Conservation (phyloP, 1,284 basidiomycete species). For the Xerocomus amazonicus region DNA sequence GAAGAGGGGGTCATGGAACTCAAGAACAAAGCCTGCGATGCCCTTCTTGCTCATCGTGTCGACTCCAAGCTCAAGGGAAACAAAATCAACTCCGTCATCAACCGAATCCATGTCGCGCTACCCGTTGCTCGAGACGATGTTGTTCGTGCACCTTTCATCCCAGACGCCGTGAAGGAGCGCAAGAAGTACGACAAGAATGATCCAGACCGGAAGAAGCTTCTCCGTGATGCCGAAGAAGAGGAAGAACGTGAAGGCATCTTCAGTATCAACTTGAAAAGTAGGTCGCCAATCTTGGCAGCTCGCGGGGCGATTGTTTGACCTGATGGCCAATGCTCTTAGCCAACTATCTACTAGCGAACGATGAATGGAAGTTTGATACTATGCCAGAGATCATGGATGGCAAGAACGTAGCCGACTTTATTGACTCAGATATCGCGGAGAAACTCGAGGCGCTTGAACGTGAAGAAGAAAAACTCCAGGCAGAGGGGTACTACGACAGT, state of each 20-base stretch:
- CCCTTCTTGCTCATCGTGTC: conserved; percentile 88
- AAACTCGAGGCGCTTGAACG: conserved; percentile 96
- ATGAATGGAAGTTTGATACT: conserved; percentile 94
- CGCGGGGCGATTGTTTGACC: background rate
- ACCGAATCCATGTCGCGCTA: conserved; percentile 90
- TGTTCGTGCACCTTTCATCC: conserved; percentile 82
- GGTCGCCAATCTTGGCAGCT: conserved; percentile 18
- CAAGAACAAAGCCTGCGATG: conserved; percentile 90
- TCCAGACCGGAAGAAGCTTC: conserved; percentile 66
- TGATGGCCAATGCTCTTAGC: conserved; percentile 44
- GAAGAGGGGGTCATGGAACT: conserved; percentile 96
- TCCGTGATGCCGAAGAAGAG: conserved; percentile 78
- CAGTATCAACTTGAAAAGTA: conserved; percentile 86
- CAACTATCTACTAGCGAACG: conserved; percentile 86
- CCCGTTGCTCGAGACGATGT: conserved; percentile 86
- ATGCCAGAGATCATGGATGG: conserved; percentile 98
- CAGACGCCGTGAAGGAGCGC: conserved; percentile 69
- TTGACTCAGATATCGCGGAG: conserved; percentile 97
- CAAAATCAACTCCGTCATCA: conserved; percentile 87
- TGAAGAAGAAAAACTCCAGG: conserved; percentile 92
- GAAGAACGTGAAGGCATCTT: conserved; percentile 88
- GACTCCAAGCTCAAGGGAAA: conserved; percentile 91
- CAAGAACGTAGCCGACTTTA: conserved; percentile 99
- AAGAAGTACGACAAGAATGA: conserved; percentile 88
- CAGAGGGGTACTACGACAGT: conserved; percentile 92